Base-by-base conservation (phyloP, 2,329 filamentous ascomycete species). In the Talaromyces sp. region DNA sequence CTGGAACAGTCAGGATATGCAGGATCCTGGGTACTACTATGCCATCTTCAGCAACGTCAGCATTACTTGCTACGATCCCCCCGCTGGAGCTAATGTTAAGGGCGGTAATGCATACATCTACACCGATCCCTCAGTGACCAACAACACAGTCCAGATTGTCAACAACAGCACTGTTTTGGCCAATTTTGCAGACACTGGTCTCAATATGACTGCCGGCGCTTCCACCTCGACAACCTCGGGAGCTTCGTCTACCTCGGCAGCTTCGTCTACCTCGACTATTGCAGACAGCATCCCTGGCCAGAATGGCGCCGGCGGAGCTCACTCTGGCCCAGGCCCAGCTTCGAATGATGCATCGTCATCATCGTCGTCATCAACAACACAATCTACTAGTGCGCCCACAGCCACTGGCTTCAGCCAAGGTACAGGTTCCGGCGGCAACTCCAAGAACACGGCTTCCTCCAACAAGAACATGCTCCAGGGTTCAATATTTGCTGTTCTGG, bases 11-110 rank as follows among this genome's bases (percentile, higher is more conserved):
- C 78, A 80, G 19, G 89, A 95, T 74, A 93, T 97, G 80, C 79
- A 90, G 76, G 81, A 83, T 54, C 81, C 89, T 69, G 89, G 90
- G 33, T 97, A 97, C 80, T 96, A 94, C 80, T 97, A 88, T 71
- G 89, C 91, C 56, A 84, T 83, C 43, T 84, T 97, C 67, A 80
- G 84, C 56, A 84, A 91, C 56, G 84, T 99, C 60, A 81, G 79
- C n/a, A 85, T 97, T 36, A 77, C 91, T 64, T 99, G 94, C 85
- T 97, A 89, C 80, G 82, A 92, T 65, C 85, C 90, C 3, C 94
- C 93, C 31, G 81, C 83, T 21, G 88, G 85, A 73, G 84, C 80
- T 56, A 83, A 84, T 63, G 82, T 79, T 64, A 72, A 75, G 51
- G 85, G 84, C 61, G 72, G 70, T 65, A 81, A 80, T 62, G 86